Percentiles rank a stretch among this genome's conserved stretches.
Conservation (phyloP, 2,329 filamentous ascomycete species). For the Colletotrichum tanaceti region DNA sequence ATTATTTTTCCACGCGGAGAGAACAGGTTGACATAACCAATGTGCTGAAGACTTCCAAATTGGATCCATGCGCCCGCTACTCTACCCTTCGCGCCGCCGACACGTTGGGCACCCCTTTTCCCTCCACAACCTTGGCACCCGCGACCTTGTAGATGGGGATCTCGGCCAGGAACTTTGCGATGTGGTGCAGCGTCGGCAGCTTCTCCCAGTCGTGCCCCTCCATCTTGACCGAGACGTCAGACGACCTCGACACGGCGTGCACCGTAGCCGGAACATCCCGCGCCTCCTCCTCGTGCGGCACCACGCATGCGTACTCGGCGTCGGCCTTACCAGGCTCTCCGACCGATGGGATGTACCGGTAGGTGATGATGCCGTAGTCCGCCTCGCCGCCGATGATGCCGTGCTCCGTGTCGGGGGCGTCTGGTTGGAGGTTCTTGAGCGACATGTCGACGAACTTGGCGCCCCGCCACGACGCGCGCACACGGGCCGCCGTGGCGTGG, state of each 20-base stretch:
- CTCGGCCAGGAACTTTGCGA: constrained; percentile 63
- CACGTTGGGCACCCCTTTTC: constrained; percentile 63
- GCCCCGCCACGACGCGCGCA: constrained; percentile 57
- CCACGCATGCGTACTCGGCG: constrained; percentile 61
- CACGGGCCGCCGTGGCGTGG: constrained; percentile 46
- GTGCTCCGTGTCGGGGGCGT: constrained; percentile 45
- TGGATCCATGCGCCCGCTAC: neutral
- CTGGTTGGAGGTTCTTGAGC: constrained; percentile 49
- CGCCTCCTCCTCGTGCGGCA: constrained; percentile 51
- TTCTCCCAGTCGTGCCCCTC: constrained; percentile 62
- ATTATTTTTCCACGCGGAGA: neutral
- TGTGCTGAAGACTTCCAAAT: neutral
- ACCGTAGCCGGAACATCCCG: constrained; percentile 47
- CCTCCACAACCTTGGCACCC: constrained; percentile 66
- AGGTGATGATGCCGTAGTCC: constrained; percentile 64
- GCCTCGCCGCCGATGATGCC: constrained; percentile 38
- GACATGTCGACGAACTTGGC: constrained; percentile 54
- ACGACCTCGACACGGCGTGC: constrained; percentile 49
- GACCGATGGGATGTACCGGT: constrained; percentile 68
- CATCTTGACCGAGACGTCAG: constrained; percentile 60
- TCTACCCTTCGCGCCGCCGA: constrained; percentile 41
- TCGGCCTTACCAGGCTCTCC: constrained; percentile 63
- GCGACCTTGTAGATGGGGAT: constrained; percentile 69
- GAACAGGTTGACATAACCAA: too few relatives aligned
- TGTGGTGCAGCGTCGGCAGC: constrained; percentile 70